Base-by-base conservation (phyloP, 495 filamentous ascomycete genomes). In the Neurospora sp. region DNA sequence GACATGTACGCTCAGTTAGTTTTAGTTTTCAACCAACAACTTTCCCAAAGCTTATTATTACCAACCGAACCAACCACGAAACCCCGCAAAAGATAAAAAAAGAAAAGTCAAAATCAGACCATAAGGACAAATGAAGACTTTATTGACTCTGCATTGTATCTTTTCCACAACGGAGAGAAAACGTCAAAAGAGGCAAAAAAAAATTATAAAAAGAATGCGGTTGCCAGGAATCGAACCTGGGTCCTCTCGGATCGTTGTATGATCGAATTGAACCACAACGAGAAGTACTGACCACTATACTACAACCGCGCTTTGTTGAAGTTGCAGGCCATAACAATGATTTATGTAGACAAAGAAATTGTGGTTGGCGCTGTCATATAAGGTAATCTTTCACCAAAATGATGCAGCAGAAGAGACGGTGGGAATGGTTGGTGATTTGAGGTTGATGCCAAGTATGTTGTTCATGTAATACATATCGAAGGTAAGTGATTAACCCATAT, bases 261-360 rank as follows among this genome's bases (percentile, higher is more conserved):
- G 22, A 61, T 61, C 53, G 12, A 61, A 61, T 61, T 6, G 53
- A 61, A 61, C 53, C 53, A 61, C 53, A 61, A 61, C 53, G 53
- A 65, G 53, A 65, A 65, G 53, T 65, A 65, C 53, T 65, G 27
- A 65, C 53, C 53, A 65, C 53, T 65, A 65, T 65, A 65, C 53
- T 65, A 65, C 53, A 65, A 65, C 35, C 53, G 27, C 53, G 53
- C 53, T 65, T 65, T 14, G 7, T 65, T 65, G 6, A 35, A 10
- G 7, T 65, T 65, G 1, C 5, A 22, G 0, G 6, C 16, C 6
- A 2, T 2, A 59, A 9, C 1, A 6, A 0, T 0, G 2, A 20
- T 2, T 7, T 1, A 14, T 59, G 20, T 59, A 31, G 2, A 10
- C 5, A 27, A 10, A 4, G 12, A 0, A 46, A 1, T 8, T 8